Evolutionary conservation across 345 rosid genomes (phyloP), one percentile per base, ranked within the genome.

Genomic region (Dovyalis caffra): DNA sequence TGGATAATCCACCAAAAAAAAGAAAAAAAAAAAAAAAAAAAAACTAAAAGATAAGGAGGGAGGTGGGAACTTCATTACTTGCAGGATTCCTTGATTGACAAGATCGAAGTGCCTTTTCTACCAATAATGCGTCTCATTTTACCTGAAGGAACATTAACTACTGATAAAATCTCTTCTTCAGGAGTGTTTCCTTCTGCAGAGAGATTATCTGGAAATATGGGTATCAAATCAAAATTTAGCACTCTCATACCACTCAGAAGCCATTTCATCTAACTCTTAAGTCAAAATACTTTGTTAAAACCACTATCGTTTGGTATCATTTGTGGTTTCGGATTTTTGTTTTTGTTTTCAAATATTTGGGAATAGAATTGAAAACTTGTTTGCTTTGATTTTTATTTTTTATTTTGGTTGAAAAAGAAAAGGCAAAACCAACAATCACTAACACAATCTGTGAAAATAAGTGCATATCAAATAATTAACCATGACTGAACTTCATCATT

Each of bases 61-160:
- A 12, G 32, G 35, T 1, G 4, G 35, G 35, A 34, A 7, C 35
- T 5, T 34, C 4, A 28, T 25, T 5, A 60, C 64, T 60, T 60
- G 64, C 64, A 26, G 31, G 64, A n/a, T 60, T 60, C 31, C 64
- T 60, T 60, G 64, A 60, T 23, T 23, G 64, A n/a, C 32, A 60
- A 14, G 32, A 60, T 61, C 5, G 34, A 23, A 25, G 26, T 9
- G 31, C 64, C 64, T 61, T 61, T 61, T 3, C 64, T 61, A 25
- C 64, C 64, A 61, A 25, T 61, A 29, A 61, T 12, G 15, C 64
- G 64, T 9, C 64, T 32, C 64, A 10, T 2, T 61, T 28, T 61
- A 8, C 32, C 2, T 9, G 34, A 10, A 28, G 64, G 64, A 61
- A 61, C 33, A 28, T 61, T 61, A 61, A 61, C 32, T 16, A 60